Conservation (phyloP, 148 eudicot species). For the Drosera capensis region DNA sequence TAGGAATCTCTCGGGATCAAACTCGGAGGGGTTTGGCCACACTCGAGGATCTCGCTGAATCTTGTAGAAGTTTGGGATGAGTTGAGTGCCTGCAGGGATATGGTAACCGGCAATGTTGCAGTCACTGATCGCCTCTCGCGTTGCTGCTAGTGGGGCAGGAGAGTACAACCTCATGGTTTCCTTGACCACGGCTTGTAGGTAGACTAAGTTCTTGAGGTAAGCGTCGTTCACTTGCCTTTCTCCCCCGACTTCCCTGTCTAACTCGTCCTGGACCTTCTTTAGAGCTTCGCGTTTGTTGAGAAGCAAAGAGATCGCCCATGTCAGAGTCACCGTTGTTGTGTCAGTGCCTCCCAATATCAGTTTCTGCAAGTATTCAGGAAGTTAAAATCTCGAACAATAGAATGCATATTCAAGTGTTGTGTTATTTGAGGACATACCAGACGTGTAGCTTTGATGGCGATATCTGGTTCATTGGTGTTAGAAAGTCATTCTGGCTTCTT, state of each 20-base stretch:
- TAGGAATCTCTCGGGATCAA: slow-evolving; percentile 11
- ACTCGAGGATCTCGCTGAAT: slow-evolving; percentile 3
- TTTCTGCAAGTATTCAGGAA: slow-evolving; percentile 6
- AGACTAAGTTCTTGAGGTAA: slow-evolving; percentile 13
- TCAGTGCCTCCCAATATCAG: slow-evolving; percentile 17
- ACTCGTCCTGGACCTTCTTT: slow-evolving; percentile 15
- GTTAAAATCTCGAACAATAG: background rate
- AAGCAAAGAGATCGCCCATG: slow-evolving; percentile 19
- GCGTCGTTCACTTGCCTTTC: slow-evolving; percentile 13
- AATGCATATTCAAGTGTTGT: too few species aligned
- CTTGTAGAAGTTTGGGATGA: slow-evolving; percentile 5
- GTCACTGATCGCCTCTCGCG: background rate
- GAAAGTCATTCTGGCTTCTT: background rate
- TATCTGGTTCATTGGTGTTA: slow-evolving; percentile 5
- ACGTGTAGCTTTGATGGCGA: slow-evolving; percentile 15
- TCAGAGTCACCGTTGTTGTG: slow-evolving; percentile 16
- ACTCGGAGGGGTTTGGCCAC: slow-evolving; percentile 3
- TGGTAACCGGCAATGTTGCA: slow-evolving; percentile 3
- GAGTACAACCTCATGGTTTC: slow-evolving; percentile 24
- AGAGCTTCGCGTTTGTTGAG: slow-evolving; percentile 13
- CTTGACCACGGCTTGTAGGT: slow-evolving; percentile 24
- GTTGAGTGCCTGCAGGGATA: slow-evolving; percentile 2
- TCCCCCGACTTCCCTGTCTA: slow-evolving; percentile 12
- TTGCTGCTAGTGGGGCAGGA: slow-evolving; percentile 7
- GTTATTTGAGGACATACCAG: slow-evolving; percentile 11